Conservation (phyloP, 305 asterid genomes). For the Plantago lanceolata region DNA sequence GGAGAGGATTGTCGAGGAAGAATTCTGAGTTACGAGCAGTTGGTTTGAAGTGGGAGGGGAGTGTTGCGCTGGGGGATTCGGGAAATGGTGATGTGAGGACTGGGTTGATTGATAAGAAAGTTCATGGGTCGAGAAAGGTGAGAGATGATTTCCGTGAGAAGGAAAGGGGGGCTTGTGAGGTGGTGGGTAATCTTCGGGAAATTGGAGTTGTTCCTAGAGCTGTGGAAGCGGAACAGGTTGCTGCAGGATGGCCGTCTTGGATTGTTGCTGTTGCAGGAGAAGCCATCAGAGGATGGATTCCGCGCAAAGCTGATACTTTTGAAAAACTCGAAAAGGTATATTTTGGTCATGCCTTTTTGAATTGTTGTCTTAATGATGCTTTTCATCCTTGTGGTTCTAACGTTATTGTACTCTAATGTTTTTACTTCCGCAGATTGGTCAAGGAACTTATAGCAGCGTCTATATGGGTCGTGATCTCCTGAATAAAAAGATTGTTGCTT, state of each 20-base stretch:
- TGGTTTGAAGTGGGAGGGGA: background rate
- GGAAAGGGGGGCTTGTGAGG: background rate
- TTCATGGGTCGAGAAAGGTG: background rate
- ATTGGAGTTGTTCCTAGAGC: background rate
- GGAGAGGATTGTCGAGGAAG: background rate
- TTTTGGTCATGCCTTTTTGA: background rate
- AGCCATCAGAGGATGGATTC: slow-evolving; percentile 3
- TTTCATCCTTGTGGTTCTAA: too few relatives aligned
- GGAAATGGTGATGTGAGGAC: background rate
- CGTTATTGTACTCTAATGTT: background rate
- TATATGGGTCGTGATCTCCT: slow-evolving; percentile 13
- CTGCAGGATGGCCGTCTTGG: slow-evolving; percentile 7
- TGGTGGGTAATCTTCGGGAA: background rate
- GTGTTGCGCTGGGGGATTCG: background rate
- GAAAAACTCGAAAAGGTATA: slow-evolving; percentile 1
- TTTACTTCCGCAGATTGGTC: slow-evolving; percentile 9
- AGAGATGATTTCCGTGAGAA: background rate
- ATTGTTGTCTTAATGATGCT: background rate
- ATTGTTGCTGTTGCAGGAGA: background rate
- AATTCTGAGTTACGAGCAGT: background rate
- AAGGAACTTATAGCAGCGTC: slow-evolving; percentile 14
- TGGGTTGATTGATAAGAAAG: background rate
- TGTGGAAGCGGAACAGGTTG: background rate
- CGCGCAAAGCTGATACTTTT: background rate
- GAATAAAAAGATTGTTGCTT: slow-evolving; percentile 7